Evolutionary conservation across 2,329 filamentous ascomycete species (phyloP).

Genomic region (Aspergillus jensenii): DNA sequence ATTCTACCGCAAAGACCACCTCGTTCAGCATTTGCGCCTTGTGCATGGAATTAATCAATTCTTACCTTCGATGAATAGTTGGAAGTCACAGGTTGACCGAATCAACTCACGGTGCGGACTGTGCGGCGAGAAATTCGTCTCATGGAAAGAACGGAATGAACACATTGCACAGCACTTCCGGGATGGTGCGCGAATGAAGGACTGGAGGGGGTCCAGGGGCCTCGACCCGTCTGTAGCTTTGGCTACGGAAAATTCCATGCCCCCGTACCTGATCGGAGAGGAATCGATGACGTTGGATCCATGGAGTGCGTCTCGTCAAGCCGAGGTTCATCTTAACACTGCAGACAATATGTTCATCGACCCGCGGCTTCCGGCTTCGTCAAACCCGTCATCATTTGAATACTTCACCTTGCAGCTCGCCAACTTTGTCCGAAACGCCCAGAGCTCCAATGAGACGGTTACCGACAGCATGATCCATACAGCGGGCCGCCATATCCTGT

Average conservation of each 20-base stretch:
- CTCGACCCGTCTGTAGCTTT: conserved; percentile 28
- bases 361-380: not conserved
- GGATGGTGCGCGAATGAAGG: conserved; percentile 32
- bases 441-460: conserved; percentile 18
- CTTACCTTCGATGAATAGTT: conserved; percentile 50
- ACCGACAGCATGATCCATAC: conserved; percentile 35
- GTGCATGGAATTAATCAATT: conserved; percentile 52
- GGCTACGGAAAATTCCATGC: conserved; percentile 39
- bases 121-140: conserved; percentile 30
- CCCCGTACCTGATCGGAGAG: conserved; percentile 36
- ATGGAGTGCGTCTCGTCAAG: conserved; percentile 13
- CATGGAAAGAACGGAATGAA: conserved; percentile 35
- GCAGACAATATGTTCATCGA: too few species aligned
- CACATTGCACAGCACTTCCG: conserved; percentile 40
- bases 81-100: conserved; percentile 45
- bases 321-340: not conserved
- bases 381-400: not conserved
- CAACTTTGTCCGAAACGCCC: conserved; percentile 25
- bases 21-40: conserved; percentile 57
- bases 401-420: conserved; percentile 23
- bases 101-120: conserved; percentile 46
- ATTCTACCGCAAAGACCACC: conserved; percentile 60
- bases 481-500: conserved; percentile 32
- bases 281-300: conserved; percentile 22
- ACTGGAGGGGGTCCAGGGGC: conserved; percentile 38